Evolutionary conservation across 140 eudicot genomes (phyloP), one percentile per base, ranked within the genome.

Genomic region (Anethum foeniculum): DNA sequence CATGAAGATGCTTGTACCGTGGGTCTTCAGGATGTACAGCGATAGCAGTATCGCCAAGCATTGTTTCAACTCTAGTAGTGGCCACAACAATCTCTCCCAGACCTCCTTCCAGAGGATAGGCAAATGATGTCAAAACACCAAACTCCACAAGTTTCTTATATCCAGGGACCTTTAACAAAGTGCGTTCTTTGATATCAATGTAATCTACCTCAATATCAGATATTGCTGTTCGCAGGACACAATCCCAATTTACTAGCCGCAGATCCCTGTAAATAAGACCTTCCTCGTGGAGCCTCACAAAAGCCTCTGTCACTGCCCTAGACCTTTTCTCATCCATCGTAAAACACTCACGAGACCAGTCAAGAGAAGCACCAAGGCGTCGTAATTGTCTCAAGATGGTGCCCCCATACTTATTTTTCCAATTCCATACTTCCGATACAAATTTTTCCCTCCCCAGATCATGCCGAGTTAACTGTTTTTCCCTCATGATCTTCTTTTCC

Each of bases 311-410:
- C 68, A 94, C 98, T 62, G 97, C 96, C 77, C 60, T 85, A 64
- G 94, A 88, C 84, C 97, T 85, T 85, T 89, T 85, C 76, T 92
- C 97, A 79, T 94, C 98, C 98, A 94, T 92, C 12, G 98, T 94
- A 82, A 92, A 94, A 81, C 98, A 93, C 99, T 96, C 99, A 47
- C 99, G 97, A 38, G 99, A 91, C 98, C 99, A 96, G 80, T 96
- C 99, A n/a, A 96, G 87, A 82, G 99, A 90, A 16, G 99, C 97
- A 88, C 99, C 99, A 78, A 96, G 82, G 56, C 96, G 88, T 48
- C 98, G 84, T 56, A 91, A 92, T 87, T 96, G 99, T 81, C 86
- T 82, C 78, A 96, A 78, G 67, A 96, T 96, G 11, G 90, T 89
- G 80, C 99, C 99, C 49, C 99, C 99, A 77, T 90, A 85, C 77